A percentile compares a stretch with the other conserved stretches of the same genome.
phyloP scores from a whole-genome alignment of 176 grass and related monocot species.

The Carex scoparia region DNA sequence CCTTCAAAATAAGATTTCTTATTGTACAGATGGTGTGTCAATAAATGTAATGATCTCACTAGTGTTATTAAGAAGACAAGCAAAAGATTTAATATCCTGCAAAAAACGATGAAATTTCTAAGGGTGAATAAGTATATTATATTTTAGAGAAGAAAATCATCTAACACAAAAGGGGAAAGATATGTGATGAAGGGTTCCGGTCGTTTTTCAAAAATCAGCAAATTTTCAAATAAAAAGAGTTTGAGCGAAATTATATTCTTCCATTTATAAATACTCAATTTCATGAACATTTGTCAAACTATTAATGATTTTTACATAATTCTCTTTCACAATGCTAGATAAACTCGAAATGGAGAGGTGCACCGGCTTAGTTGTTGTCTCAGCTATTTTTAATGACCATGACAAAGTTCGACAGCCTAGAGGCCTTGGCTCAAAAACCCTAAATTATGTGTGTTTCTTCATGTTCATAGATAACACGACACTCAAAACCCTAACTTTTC shows the following conservation, averaged over 20 bases:
- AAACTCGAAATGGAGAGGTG: slow-evolving; percentile 64
- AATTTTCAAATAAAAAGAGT: background rate
- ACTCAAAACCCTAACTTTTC: slow-evolving; percentile 25
- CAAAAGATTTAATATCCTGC: background rate
- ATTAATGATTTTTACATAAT: background rate
- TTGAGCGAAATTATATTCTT: background rate
- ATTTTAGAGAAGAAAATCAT: background rate
- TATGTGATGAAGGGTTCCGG: background rate
- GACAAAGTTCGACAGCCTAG: slow-evolving; percentile 91
- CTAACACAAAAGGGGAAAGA: background rate
- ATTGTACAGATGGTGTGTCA: background rate
- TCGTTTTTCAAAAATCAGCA: background rate
- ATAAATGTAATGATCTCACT: background rate
- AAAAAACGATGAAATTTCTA: background rate
- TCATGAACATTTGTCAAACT: background rate
- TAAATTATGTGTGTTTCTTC: slow-evolving; percentile 69
- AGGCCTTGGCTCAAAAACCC: slow-evolving; percentile 45
- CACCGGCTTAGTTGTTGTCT: slow-evolving; percentile 55
- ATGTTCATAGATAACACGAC: slow-evolving; percentile 71
- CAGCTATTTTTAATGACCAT: slow-evolving; percentile 75
- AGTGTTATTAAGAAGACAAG: background rate
- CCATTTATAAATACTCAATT: background rate
- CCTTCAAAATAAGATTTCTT: background rate
- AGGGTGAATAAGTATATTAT: background rate
- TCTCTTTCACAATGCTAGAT: slow-evolving; percentile 36